phyloP scores from a whole-genome alignment of 495 filamentous ascomycete species.

The Trichoderma virens region DNA sequence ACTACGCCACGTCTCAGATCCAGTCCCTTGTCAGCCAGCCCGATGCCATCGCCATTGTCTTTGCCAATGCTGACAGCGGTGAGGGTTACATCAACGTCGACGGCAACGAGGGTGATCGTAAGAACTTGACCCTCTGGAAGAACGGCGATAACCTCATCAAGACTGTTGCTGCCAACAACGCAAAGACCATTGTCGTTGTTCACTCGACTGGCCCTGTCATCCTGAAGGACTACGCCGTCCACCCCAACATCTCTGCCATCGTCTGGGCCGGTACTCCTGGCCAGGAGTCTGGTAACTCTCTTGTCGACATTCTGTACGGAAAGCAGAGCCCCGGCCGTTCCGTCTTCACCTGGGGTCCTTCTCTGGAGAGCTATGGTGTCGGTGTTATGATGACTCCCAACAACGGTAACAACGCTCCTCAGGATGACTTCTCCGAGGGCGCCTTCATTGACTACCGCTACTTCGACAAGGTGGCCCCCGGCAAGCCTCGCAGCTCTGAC shows the following conservation, averaged over 20 bases:
- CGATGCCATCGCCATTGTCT: slow-evolving; percentile 67
- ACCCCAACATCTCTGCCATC: slow-evolving; percentile 90
- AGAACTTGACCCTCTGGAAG: slow-evolving; percentile 86
- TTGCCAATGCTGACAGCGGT: slow-evolving; percentile 80
- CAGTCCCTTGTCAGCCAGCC: slow-evolving; percentile 56
- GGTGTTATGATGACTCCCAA: slow-evolving; percentile 70
- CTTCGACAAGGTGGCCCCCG: slow-evolving; percentile 56
- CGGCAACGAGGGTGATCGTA: slow-evolving; percentile 81
- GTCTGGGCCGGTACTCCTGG: slow-evolving; percentile 91
- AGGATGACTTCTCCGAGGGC: slow-evolving; percentile 77
- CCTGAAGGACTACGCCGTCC: slow-evolving; percentile 65
- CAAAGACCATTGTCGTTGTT: slow-evolving; percentile 90
- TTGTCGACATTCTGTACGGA: slow-evolving; percentile 88
- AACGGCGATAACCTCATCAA: slow-evolving; percentile 72
- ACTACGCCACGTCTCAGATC: slow-evolving; percentile 54
- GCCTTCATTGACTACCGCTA: slow-evolving; percentile 91
- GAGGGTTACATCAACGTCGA: slow-evolving; percentile 83
- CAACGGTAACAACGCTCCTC: slow-evolving; percentile 60
- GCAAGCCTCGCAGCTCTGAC: not conserved
- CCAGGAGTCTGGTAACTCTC: slow-evolving; percentile 84
- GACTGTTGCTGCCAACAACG: slow-evolving; percentile 65
- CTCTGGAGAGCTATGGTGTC: slow-evolving; percentile 63
- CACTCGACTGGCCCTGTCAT: slow-evolving; percentile 80
- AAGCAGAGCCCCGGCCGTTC: slow-evolving; percentile 79
- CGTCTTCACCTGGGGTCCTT: slow-evolving; percentile 81